phyloP scores from a whole-genome alignment of 805 yeast species.

The Nakazawaea ishiwadae region DNA sequence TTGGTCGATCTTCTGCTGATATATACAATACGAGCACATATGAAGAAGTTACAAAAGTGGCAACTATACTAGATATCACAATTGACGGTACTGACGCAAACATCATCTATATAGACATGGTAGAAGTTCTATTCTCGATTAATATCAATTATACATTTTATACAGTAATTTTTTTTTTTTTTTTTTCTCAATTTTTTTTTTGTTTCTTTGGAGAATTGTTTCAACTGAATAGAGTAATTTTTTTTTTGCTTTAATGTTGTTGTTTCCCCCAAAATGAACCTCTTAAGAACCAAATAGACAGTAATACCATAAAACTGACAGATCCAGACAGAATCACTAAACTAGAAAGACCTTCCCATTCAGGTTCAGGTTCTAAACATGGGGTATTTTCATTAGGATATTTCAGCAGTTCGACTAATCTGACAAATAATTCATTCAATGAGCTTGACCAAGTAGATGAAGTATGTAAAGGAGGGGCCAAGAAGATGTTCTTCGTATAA shows the following conservation, averaged over 20 bases:
- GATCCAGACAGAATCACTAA: constrained; percentile 66
- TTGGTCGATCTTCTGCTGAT: constrained; percentile 15
- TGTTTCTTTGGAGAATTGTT: too few species aligned
- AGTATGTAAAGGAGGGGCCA: constrained; percentile 85
- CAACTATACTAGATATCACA: constrained; percentile 19
- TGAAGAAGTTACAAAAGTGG: constrained; percentile 33
- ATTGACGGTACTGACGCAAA: too few species aligned
- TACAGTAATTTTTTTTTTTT: too few species aligned
- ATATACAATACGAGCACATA: constrained; percentile 43
- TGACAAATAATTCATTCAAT: constrained; percentile 76
- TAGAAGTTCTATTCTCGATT: too few species aligned
- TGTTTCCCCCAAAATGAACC: constrained; percentile 29
- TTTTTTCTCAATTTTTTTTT: too few species aligned
- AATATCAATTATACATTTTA: too few species aligned
- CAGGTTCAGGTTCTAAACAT: constrained; percentile 63
- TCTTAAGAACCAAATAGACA: constrained; percentile 63
- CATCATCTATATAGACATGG: too few species aligned
- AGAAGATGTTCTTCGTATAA: constrained; percentile 57
- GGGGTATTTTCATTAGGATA: constrained; percentile 77
- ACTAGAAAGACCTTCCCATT: constrained; percentile 45
- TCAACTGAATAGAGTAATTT: not conserved
- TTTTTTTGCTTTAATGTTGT: too few species aligned
- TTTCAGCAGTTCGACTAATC: constrained; percentile 83
- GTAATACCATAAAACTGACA: constrained; percentile 57
- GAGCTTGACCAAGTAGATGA: constrained; percentile 90